Evolutionary conservation across 306 rosid species (phyloP), one percentile per base, ranked within the genome.

Genomic region (Citrullus colocynthis): DNA sequence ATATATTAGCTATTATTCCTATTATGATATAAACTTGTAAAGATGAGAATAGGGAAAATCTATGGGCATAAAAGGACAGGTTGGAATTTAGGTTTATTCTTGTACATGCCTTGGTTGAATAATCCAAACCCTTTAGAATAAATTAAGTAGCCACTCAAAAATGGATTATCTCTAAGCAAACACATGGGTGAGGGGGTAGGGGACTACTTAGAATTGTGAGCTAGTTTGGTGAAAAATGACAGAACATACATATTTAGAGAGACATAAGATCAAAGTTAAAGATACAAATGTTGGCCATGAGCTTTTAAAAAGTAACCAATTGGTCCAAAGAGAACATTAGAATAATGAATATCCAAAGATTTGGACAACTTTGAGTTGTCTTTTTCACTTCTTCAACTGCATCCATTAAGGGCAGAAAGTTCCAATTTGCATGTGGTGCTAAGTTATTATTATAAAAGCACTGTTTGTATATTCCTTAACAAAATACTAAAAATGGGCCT

Each of bases 371-470:
- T 74, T 74, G 78, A 34, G 18, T 74, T 74, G 78, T 74, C 78
- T 74, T 54, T 74, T 74, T 74, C 78, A 52, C 63, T 52, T 74
- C 78, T 74, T 74, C 48, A 74, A 74, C 78, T 54, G 59, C 63
- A 55, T 54, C 63, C 63, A 52, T 74, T 74, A 15, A 55, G 63
- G 63, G 63, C 61, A 51, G 39, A 52, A 74, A 74, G 63, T 74
- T 52, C 59, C 78, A 74, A 74, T 30, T 34, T 74, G 78, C 78
- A 74, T 74, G 78, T 74, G 78, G 30, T 54, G 63, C 78, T 74
- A 51, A 14, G 63, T n/a, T 74, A 51, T 36, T 64, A 73, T 54
- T 17, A 52, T 44, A 51, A 52, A 48, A 30, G 24, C 30, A 74
- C 60, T 54, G 42, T 32, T 30, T 74, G 45, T 32, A 51, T 52